Evolutionary conservation across 2,329 filamentous ascomycete species (phyloP), one percentile per base, ranked within the genome.

Genomic region (Cytospora leucostoma): DNA sequence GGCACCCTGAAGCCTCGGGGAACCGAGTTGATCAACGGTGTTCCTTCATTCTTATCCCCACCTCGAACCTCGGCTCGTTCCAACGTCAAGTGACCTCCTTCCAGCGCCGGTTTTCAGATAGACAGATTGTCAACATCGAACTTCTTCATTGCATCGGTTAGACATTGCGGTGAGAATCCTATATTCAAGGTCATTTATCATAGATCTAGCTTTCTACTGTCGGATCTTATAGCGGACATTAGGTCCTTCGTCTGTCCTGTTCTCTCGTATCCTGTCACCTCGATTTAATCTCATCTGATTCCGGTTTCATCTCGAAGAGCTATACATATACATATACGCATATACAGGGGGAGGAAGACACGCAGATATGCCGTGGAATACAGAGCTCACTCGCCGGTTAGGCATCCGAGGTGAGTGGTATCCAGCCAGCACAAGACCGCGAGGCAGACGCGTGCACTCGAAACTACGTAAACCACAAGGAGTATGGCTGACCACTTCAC

Each of bases 401-500:
- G 65, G 65, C 27, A 66, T 66, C 50, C 58, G 57, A 56, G 53
- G 65, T 66, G 35, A 50, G 65, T 66, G 10, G 33, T 55, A 19
- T 8, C 50, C 27, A 32, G 19, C 17, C 21, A 21, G 21, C 15
- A 3, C 51, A 17, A 4, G 4, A 8, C 40, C 32, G 32, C 11
- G n/a, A 53, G 13, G 19, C 35, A 19, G 17, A 19, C 32, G 8
- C 32, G 8, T 17, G n/a, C n/a, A n/a, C n/a, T n/a, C n/a, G n/a
- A n/a, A n/a, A n/a, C n/a, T n/a, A n/a, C n/a, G n/a, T n/a, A n/a
- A n/a, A n/a, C n/a, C n/a, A n/a, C n/a, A n/a, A n/a, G n/a, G n/a
- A n/a, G 37, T 11, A 27, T 44, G 53, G 66, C 72, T 74, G 64
- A 75, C 68, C 58, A 44, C 33, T 58, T 34, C 59, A 59, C 54